phyloP scores from a whole-genome alignment of 768 basidiomycete species.

The Mycena vitilis region DNA sequence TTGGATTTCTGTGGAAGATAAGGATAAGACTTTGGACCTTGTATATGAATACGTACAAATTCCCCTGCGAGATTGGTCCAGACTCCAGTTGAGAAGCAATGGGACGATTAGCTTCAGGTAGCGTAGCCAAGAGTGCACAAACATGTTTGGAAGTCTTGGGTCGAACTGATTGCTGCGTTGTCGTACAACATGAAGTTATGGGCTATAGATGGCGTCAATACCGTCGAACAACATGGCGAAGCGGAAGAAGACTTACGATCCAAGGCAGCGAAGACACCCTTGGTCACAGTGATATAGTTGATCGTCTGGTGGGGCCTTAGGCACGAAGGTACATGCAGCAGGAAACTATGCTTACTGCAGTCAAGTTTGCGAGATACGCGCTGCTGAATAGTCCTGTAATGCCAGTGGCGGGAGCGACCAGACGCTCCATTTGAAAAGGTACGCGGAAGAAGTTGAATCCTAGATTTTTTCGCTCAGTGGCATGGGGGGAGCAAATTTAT shows the following conservation, averaged over 20 bases:
- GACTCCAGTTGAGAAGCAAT: constrained; percentile 44
- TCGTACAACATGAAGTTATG: constrained; percentile 76
- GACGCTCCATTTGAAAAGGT: constrained; percentile 68
- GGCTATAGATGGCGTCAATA: constrained; percentile 44
- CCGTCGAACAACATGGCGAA: not conserved
- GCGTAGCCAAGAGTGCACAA: too few species aligned
- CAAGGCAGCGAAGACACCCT: constrained; percentile 67
- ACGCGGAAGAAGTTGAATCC: constrained; percentile 40
- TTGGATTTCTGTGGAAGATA: constrained; percentile 53
- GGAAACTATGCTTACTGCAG: constrained; percentile 47
- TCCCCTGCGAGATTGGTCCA: constrained; percentile 67
- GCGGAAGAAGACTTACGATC: constrained; percentile 55
- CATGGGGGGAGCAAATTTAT: not conserved
- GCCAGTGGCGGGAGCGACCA: constrained; percentile 64
- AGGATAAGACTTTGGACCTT: not conserved
- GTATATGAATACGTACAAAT: constrained; percentile 55
- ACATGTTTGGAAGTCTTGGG: constrained; percentile 39
- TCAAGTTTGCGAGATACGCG: constrained; percentile 63
- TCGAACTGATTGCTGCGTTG: constrained; percentile 60
- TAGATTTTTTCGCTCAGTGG: not conserved
- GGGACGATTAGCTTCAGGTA: too few species aligned
- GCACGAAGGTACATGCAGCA: not conserved
- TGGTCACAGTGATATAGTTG: constrained; percentile 64
- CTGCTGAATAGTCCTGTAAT: constrained; percentile 65
- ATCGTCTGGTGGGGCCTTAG: constrained; percentile 52